A percentile compares a stretch with the other conserved stretches of the same genome.
Conservation (phyloP, 768 basidiomycete genomes). For the Amanita pallidorosea region DNA sequence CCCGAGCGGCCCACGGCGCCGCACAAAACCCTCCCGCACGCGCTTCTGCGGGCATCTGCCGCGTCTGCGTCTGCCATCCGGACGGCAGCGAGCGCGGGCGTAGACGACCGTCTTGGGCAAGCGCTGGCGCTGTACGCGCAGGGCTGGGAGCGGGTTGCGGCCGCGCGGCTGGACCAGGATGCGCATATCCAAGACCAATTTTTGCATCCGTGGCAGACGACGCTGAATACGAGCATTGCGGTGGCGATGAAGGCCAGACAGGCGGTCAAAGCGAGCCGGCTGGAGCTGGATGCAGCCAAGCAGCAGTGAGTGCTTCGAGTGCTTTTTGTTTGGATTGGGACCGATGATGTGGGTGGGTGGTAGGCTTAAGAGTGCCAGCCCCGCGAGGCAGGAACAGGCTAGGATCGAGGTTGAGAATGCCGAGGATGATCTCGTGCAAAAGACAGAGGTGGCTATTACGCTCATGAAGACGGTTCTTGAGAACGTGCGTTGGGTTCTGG, state of each 20-base stretch:
- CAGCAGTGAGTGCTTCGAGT: constrained; percentile 47
- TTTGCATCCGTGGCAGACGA: constrained; percentile 80
- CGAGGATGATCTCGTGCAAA: constrained; percentile 93
- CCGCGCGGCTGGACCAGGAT: constrained; percentile 76
- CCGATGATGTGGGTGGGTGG: neutral
- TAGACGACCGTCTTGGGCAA: constrained; percentile 55
- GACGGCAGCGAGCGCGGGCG: constrained; percentile 26
- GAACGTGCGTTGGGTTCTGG: constrained; percentile 52
- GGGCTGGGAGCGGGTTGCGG: constrained; percentile 76
- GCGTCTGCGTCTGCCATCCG: constrained; percentile 40
- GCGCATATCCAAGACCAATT: constrained; percentile 53
- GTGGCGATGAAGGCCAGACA: constrained; percentile 91
- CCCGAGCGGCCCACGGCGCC: constrained; percentile 44
- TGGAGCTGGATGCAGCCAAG: constrained; percentile 88
- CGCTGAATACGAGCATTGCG: constrained; percentile 70
- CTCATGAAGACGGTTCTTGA: constrained; percentile 98
- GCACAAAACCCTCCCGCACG: constrained; percentile 97
- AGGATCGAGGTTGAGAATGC: constrained; percentile 88
- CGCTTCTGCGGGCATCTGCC: constrained; percentile 74
- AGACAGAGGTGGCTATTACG: constrained; percentile 94
- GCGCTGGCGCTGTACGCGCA: constrained; percentile 70
- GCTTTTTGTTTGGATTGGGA: neutral
- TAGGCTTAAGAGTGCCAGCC: constrained; percentile 71
- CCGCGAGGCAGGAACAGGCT: constrained; percentile 82
- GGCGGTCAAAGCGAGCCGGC: constrained; percentile 65